Base-by-base conservation (phyloP, 257 asterid genomes). In the Ajuga chamaepitys region DNA sequence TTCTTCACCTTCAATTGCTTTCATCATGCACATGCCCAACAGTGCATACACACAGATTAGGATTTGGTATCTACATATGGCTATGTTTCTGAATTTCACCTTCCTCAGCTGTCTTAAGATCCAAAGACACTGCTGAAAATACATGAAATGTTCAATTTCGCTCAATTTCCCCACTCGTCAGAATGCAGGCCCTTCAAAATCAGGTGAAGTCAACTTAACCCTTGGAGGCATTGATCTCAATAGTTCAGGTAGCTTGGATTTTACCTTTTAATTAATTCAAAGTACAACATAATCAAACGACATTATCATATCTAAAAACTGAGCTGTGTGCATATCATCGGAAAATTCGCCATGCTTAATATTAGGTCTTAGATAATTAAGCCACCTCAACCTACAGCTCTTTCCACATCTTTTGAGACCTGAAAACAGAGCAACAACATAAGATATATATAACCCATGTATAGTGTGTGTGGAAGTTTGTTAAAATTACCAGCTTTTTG, bases 151-250 rank as follows among this genome's bases (percentile, higher is more conserved):
- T 16, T 72, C 9, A 48, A 34, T 32, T 74, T 58, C 64, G 20
- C 24, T 64, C 53, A 58, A 59, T 5, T 17, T 57, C 61, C 46
- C 45, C 60, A 64, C 52, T 62, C 70, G 67, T 74, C 83, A 94
- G 99, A 88, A 77, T 51, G 95, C 71, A 48, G 79, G 75, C 68
- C 90, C 95, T 67, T 95, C 79, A 72, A 94, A 83, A 77, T 87
- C 86, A 17, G 77, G 89, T 2, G 99, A 94, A 83, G 95, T 81
- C 59, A 94, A 94, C 79, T 81, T 90, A 78, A 94, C 99, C 51
- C 99, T 94, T 72, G 99, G 99, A 68, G 99, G 99, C 70, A 94
- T 94, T 74, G 99, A 94, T 76, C 98, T 94, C 84, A 94, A 90
- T 88, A 94, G 99, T 82, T 94, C 99, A 83, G 99, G 97, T 88